Conservation (phyloP, 2,329 filamentous ascomycete species). For the Nemania serpens region DNA sequence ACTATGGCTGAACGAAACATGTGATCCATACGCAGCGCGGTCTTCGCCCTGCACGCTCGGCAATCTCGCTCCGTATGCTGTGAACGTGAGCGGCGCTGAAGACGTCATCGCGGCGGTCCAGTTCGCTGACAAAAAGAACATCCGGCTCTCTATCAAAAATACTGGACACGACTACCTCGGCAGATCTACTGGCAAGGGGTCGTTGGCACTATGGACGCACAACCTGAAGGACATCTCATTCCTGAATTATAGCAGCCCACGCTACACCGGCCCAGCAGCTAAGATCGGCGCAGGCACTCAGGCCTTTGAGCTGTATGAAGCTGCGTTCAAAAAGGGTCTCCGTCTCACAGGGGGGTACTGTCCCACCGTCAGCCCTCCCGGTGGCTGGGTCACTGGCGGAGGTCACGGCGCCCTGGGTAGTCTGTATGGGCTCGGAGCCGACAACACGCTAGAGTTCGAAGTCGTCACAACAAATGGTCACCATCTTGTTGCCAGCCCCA, state of each 20-base stretch:
- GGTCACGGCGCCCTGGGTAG: not conserved
- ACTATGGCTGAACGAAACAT: too few relatives aligned
- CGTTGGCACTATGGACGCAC: conserved; percentile 41
- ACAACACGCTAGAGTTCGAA: not conserved
- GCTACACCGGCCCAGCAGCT: conserved; percentile 35
- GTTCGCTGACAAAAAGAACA: too few relatives aligned
- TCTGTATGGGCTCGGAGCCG: not conserved
- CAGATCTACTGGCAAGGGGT: conserved; percentile 37
- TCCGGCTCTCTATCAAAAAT: conserved; percentile 24
- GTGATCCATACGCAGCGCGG: too few relatives aligned
- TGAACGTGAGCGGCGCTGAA: too few relatives aligned
- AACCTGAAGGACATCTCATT: conserved; percentile 38
- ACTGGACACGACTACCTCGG: conserved; percentile 42
- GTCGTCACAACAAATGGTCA: not conserved
- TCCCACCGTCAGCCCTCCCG: not conserved
- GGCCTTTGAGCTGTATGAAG: too few relatives aligned
- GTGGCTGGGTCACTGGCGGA: not conserved
- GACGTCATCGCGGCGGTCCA: too few relatives aligned
- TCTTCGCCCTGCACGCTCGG: too few relatives aligned
- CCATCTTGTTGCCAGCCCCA: not conserved
- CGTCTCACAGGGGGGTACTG: too few relatives aligned
- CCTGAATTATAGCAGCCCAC: conserved; percentile 26
- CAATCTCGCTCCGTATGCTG: too few relatives aligned
- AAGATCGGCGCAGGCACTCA: too few relatives aligned
- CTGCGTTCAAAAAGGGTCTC: too few relatives aligned